These are phyloP conservation scores for Fusarium siculi DNA, from an alignment of 2,329 filamentous ascomycete genomes.

Conservation along the genomic window DNA sequence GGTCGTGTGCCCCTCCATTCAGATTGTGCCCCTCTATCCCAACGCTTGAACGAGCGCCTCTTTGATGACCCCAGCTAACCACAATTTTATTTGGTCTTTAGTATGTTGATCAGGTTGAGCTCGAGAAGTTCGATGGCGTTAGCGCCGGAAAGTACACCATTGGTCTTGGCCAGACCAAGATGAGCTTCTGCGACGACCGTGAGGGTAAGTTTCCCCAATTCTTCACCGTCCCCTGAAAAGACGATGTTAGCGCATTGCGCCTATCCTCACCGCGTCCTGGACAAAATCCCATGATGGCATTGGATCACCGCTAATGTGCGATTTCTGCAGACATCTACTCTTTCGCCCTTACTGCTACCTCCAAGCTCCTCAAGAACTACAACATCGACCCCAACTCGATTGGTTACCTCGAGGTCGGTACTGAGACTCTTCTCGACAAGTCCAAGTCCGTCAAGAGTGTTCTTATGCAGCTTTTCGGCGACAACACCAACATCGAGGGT, in stretches of 20 bases:
- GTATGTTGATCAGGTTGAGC: conserved; percentile 86
- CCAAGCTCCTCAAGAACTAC: conserved; percentile 84
- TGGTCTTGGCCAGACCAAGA: conserved; percentile 89
- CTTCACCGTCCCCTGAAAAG: conserved; percentile 18
- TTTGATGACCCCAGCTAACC: conserved; percentile 42
- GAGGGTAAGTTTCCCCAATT: conserved; percentile 68
- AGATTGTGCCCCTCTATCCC: conserved; percentile 39
- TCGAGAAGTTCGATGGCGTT: conserved; percentile 89
- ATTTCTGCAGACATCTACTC: conserved; percentile 81
- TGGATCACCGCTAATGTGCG: conserved; percentile 26
- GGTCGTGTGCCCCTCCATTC: conserved; percentile 44
- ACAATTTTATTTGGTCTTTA: conserved; percentile 50
- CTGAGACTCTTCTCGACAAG: conserved; percentile 88
- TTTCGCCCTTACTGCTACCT: conserved; percentile 79
- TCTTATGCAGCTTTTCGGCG: conserved; percentile 85
- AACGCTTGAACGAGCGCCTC: conserved; percentile 24
- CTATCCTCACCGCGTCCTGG: conserved; percentile 10
- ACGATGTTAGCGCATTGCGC: conserved; percentile 12
- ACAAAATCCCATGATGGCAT: conserved; percentile 2
- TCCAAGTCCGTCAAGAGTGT: conserved; percentile 92
- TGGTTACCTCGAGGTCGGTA: conserved; percentile 85
- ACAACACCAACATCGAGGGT: conserved; percentile 86
- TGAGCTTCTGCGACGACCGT: conserved; percentile 91
- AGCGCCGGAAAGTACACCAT: conserved; percentile 88
- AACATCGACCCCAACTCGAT: conserved; percentile 81